Evolutionary conservation across 768 basidiomycete species (phyloP).

Genomic region (Suillus sp.): DNA sequence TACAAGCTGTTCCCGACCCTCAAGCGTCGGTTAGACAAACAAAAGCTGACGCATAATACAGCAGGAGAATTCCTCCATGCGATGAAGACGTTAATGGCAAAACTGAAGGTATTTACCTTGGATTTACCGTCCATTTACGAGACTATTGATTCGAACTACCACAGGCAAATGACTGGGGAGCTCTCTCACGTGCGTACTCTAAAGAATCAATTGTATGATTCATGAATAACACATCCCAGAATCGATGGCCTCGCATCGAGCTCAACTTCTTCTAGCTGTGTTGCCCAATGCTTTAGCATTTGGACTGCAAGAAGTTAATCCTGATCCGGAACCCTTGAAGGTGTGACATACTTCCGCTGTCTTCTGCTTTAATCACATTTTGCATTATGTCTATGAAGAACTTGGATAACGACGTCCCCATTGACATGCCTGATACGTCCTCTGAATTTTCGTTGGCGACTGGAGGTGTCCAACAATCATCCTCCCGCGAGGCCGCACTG

Average conservation of each 20-base stretch:
- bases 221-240: constrained; percentile 31
- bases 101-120: constrained; percentile 49
- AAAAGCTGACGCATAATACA: constrained; percentile 47
- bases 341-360: constrained; percentile 28
- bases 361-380: not conserved
- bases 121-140: not conserved
- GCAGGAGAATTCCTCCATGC: constrained; percentile 58
- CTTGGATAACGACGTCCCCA: constrained; percentile 48
- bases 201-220: not conserved
- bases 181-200: constrained; percentile 55
- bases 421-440: constrained; percentile 41
- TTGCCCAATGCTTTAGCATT: constrained; percentile 51
- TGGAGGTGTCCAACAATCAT: constrained; percentile 19
- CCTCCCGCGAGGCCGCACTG: constrained; percentile 19
- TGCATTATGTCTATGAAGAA: constrained; percentile 38
- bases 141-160: not conserved
- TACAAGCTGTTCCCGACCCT: constrained; percentile 53
- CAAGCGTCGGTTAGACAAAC: constrained; percentile 49
- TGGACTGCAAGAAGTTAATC: constrained; percentile 48
- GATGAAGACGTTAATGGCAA: constrained; percentile 68
- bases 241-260: constrained; percentile 50
- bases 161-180: constrained; percentile 66
- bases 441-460: constrained; percentile 37
- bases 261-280: constrained; percentile 41
- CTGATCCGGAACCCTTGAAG: constrained; percentile 52